Percentiles rank a stretch among this genome's conserved stretches.
Evolutionary conservation across 2,329 filamentous ascomycete species (phyloP).

Genomic region (Colletotrichum shisoi): DNA sequence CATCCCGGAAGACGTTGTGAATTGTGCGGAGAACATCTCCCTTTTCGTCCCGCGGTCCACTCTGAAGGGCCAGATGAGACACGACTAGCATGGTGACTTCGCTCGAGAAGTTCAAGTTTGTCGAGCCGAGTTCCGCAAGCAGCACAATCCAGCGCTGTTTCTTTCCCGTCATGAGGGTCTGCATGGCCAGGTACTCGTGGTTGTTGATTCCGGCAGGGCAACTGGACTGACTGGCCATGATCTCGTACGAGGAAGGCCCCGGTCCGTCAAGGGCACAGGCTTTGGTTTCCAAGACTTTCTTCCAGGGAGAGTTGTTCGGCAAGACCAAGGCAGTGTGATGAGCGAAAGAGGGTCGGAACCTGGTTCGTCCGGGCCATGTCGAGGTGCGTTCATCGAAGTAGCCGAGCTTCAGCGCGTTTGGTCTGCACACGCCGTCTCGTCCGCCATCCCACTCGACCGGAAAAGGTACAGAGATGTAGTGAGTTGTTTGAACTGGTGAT

Average conservation of each 20-base stretch:
- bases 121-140: constrained; percentile 59
- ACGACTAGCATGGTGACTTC: constrained; percentile 60
- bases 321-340: constrained; percentile 55
- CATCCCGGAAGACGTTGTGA: constrained; percentile 61
- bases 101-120: constrained; percentile 67
- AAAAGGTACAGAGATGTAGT: constrained; percentile 43
- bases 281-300: constrained; percentile 42
- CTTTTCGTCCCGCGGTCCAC: constrained; percentile 55
- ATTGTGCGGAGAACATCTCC: constrained; percentile 52
- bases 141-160: constrained; percentile 60
- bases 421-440: constrained; percentile 51
- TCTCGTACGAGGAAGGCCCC: constrained; percentile 62
- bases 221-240: constrained; percentile 58
- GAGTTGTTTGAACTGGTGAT: constrained; percentile 42
- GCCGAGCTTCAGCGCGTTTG: constrained; percentile 55
- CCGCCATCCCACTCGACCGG: constrained; percentile 45
- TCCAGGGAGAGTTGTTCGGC: constrained; percentile 50
- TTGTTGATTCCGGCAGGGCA: constrained; percentile 58
- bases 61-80: constrained; percentile 61
- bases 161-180: constrained; percentile 56
- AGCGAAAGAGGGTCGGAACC: constrained; percentile 51
- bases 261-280: constrained; percentile 46
- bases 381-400: constrained; percentile 56
- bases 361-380: constrained; percentile 51
- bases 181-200: constrained; percentile 63